A percentile compares a stretch with the other conserved stretches of the same genome.
Conservation (phyloP, 2,329 filamentous ascomycete genomes). For the Penicillium sp. region DNA sequence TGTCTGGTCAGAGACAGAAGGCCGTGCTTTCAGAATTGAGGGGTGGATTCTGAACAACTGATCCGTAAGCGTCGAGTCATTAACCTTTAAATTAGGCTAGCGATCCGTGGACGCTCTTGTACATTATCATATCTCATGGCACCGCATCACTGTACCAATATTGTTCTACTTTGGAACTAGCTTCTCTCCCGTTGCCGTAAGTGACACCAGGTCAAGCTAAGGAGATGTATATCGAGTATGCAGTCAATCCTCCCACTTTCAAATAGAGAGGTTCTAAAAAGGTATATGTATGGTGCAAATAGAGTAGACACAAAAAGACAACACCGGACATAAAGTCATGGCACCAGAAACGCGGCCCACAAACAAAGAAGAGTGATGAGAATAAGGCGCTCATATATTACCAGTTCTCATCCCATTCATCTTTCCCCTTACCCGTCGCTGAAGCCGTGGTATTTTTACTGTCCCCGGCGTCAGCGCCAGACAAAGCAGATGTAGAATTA, state of each 20-base stretch:
- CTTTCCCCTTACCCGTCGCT: slow-evolving; percentile 47
- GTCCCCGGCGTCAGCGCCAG: slow-evolving; percentile 21
- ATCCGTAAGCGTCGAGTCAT: neutral
- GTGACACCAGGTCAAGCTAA: neutral
- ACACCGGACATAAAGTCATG: slow-evolving; percentile 3
- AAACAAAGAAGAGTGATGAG: neutral
- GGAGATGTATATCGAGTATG: neutral
- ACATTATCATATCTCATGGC: neutral
- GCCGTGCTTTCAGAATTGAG: slow-evolving; percentile 51
- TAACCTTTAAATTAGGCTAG: neutral
- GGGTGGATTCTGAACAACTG: slow-evolving; percentile 31
- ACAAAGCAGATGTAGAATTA: slow-evolving; percentile 21
- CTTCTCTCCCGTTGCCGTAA: neutral
- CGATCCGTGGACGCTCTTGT: neutral
- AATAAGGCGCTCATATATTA: slow-evolving; percentile 21
- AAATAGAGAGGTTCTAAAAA: neutral
- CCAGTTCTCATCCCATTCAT: slow-evolving; percentile 59
- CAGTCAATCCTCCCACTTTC: neutral
- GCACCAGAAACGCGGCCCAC: neutral
- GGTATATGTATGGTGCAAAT: slow-evolving; percentile 4
- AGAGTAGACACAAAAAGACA: slow-evolving; percentile 1
- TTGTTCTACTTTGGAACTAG: neutral
- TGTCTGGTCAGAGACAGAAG: slow-evolving; percentile 61
- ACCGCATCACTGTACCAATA: slow-evolving; percentile 4
- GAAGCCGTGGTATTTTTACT: slow-evolving; percentile 19